Conservation (phyloP, 768 basidiomycete genomes). For the Rhizopogon roseolus region DNA sequence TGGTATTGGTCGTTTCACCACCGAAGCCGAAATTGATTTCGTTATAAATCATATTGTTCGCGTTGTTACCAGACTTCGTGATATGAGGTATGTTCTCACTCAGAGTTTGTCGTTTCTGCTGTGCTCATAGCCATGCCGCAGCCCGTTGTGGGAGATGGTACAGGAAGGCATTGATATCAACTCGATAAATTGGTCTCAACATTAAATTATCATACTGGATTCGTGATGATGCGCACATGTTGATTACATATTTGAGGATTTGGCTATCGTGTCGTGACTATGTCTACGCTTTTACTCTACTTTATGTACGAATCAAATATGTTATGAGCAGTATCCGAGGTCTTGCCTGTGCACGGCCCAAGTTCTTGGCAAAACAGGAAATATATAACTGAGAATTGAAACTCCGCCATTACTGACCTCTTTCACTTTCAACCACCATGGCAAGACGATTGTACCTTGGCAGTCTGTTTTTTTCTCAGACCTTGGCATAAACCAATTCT, state of each 20-base stretch:
- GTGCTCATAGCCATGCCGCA: constrained; percentile 21
- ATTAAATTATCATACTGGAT: constrained; percentile 26
- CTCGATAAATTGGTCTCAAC: constrained; percentile 88
- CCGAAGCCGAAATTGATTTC: constrained; percentile 94
- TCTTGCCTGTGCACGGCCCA: constrained; percentile 23
- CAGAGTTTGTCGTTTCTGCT: constrained; percentile 5
- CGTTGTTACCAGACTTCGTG: constrained; percentile 83
- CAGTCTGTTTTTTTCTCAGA: constrained; percentile 40
- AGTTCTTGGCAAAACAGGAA: constrained; percentile 14
- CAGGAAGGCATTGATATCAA: constrained; percentile 97
- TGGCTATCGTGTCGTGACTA: not conserved
- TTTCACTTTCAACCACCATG: constrained; percentile 46
- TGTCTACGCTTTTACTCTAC: constrained; percentile 1
- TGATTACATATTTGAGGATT: not conserved
- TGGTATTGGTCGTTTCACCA: constrained; percentile 97
- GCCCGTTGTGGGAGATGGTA: constrained; percentile 99
- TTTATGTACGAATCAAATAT: constrained; percentile 4
- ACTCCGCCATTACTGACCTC: constrained; percentile 25
- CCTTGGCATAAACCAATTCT: not conserved
- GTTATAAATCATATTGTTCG: constrained; percentile 83
- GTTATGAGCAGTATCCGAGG: constrained; percentile 13
- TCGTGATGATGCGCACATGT: not conserved
- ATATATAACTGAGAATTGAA: constrained; percentile 16
- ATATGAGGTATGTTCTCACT: constrained; percentile 70
- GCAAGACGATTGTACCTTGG: constrained; percentile 84